Conservation (phyloP, 2,329 filamentous ascomycete species). For the Aureobasidium sp. region DNA sequence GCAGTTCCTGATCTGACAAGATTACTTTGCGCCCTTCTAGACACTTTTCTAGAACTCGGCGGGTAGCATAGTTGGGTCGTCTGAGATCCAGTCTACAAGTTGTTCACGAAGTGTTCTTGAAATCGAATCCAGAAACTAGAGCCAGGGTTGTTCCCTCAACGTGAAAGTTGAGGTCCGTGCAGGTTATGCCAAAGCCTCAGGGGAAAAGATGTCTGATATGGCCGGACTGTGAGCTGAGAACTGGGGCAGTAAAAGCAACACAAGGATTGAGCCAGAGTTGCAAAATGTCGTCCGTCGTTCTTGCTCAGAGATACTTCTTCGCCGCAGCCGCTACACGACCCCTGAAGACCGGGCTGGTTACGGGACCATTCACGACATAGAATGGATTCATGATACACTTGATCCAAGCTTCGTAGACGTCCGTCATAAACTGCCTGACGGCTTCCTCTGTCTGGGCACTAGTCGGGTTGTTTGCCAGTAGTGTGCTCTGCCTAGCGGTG, state of each 20-base stretch:
- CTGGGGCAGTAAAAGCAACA: too few species aligned
- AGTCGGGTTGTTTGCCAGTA: constrained; percentile 60
- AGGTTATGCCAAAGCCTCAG: background rate
- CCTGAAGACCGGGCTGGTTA: constrained; percentile 81
- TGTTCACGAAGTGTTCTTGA: too few species aligned
- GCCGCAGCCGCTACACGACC: constrained; percentile 76
- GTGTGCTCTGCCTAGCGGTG: constrained; percentile 27
- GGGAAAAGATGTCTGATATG: background rate
- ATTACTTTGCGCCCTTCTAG: background rate
- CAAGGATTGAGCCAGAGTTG: background rate
- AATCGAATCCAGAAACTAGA: background rate
- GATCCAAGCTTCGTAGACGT: constrained; percentile 94
- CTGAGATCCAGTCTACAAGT: background rate
- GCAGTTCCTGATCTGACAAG: background rate
- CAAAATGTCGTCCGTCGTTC: background rate
- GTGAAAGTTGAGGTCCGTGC: background rate
- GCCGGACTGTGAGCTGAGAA: background rate
- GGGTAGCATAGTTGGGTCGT: background rate
- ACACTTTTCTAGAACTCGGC: background rate
- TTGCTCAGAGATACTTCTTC: constrained; percentile 73
- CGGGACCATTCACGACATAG: constrained; percentile 75
- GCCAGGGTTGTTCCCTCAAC: background rate
- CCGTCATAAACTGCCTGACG: constrained; percentile 85
- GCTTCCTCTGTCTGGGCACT: constrained; percentile 91
- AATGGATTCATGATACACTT: constrained; percentile 98